A percentile compares a stretch with the other conserved stretches of the same genome.
phyloP scores from a whole-genome alignment of 805 yeast genomes.

The Scheffersomyces stipitis region DNA sequence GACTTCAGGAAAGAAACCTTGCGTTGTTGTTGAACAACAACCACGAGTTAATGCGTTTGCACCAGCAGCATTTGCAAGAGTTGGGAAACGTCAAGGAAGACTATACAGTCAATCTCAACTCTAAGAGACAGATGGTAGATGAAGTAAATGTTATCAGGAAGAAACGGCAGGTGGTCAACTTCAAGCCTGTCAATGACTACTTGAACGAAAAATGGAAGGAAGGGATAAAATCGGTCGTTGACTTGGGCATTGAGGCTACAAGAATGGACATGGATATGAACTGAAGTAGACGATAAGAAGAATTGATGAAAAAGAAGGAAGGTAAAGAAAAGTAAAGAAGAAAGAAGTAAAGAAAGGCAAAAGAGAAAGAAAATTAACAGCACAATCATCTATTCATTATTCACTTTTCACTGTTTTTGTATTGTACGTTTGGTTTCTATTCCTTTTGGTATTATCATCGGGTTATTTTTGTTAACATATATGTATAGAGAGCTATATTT shows the following conservation, averaged over 20 bases:
- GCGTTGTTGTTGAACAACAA: slow-evolving; percentile 30
- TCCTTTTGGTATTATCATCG: too few relatives aligned
- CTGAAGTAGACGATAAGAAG: not conserved
- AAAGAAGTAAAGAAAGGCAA: too few relatives aligned
- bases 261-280: slow-evolving; percentile 12
- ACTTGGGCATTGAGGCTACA: slow-evolving; percentile 29
- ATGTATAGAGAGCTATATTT: not conserved
- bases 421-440: too few relatives aligned
- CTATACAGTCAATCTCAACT: slow-evolving; percentile 11
- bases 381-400: too few relatives aligned
- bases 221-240: slow-evolving; percentile 41
- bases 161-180: slow-evolving; percentile 33
- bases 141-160: slow-evolving; percentile 44
- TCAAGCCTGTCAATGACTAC: slow-evolving; percentile 44
- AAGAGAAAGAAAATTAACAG: too few relatives aligned
- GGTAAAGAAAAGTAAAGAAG: not conserved
- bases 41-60: slow-evolving; percentile 36
- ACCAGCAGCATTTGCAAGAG: slow-evolving; percentile 29
- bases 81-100: slow-evolving; percentile 22
- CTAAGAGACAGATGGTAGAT: slow-evolving; percentile 43
- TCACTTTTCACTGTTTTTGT: too few relatives aligned
- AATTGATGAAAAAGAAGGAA: not conserved
- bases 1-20: slow-evolving; percentile 42
- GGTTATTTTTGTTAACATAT: not conserved
- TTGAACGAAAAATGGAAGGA: slow-evolving; percentile 52